Percentiles rank a stretch among this genome's conserved stretches.
phyloP scores from a whole-genome alignment of 2,329 filamentous ascomycete genomes.

The Ophioceras dolichostomum region DNA sequence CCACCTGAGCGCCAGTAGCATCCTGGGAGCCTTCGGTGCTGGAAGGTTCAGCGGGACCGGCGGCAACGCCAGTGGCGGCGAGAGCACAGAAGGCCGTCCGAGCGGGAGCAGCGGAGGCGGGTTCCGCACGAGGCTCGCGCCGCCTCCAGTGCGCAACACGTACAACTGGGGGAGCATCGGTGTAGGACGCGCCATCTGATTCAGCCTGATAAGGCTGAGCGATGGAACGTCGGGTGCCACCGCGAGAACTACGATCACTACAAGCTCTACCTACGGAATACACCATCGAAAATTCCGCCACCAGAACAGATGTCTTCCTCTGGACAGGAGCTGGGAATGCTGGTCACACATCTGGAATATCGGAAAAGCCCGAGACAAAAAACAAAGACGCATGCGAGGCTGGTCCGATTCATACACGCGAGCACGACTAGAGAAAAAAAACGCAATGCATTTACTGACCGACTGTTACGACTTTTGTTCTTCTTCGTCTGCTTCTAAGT shows the following conservation, averaged over 20 bases:
- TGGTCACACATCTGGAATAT: neutral
- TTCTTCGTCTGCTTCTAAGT: too few species aligned
- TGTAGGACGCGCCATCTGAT: constrained; percentile 1
- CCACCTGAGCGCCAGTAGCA: neutral
- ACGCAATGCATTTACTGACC: too few species aligned
- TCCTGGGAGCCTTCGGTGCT: neutral
- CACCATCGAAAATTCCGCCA: too few species aligned
- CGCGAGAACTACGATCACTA: neutral
- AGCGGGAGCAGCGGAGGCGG: constrained; percentile 2
- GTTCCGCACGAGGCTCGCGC: constrained; percentile 3
- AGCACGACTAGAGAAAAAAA: too few species aligned
- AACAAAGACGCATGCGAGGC: too few species aligned
- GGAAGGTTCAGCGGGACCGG: neutral
- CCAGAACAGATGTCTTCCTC: neutral
- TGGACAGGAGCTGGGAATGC: neutral
- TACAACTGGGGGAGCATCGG: neutral
- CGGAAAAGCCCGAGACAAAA: too few species aligned
- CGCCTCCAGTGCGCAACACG: constrained; percentile 4
- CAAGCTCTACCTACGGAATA: too few species aligned
- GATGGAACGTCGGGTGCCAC: neutral
- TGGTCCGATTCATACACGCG: too few species aligned
- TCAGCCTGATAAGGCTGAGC: neutral
- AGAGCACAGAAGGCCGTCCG: constrained; percentile 2
- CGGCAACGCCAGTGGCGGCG: constrained; percentile 4
- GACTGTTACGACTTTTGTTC: too few species aligned